Evolutionary conservation across 345 rosid genomes (phyloP), one percentile per base, ranked within the genome.

Genomic region (Brassica incana): DNA sequence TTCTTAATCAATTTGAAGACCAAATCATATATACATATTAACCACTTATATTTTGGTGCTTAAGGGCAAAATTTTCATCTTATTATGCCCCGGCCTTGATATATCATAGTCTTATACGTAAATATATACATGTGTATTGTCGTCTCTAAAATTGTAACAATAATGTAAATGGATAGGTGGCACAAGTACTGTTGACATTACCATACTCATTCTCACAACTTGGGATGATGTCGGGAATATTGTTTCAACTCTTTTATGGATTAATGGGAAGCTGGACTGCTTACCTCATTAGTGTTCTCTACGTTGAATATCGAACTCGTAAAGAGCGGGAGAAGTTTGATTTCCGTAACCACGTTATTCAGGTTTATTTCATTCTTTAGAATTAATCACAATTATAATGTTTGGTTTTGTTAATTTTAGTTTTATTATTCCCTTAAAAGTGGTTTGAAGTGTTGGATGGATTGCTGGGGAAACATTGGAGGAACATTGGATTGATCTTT

Each of bases 391-490:
- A 74, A 18, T 48, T 62, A 38, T 72, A 62, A 25, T 14, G 59
- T 50, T 78, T 72, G 2, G 9, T 52, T 32, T 65, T 15, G n/a
- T 52, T 65, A 45, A 60, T 59, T 40, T 59, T 65, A 0, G 1
- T 69, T 54, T 12, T 32, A 0, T 10, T 40, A 14, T 78, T 4
- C 2, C 4, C 36, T 9, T 12, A 6, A 25, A 69, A 95, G 99
- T 95, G 99, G 99, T 95, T 95, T 83, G 99, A 95, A 78, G 99
- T 95, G 14, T 91, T 95, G 71, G 99, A 95, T 88, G 99, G 99
- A 77, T 76, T 95, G 79, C 60, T 95, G 72, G 99, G 99, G n/a
- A 95, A 87, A 84, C 90, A 91, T 69, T 95, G 99, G 99, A 92
- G 99, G 79, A 95, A 95, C 78, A 20, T 85, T 58, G 99, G 99